A percentile compares a stretch with the other conserved stretches of the same genome.
phyloP scores from a whole-genome alignment of 495 filamentous ascomycete species.

The Darksidea phi region DNA sequence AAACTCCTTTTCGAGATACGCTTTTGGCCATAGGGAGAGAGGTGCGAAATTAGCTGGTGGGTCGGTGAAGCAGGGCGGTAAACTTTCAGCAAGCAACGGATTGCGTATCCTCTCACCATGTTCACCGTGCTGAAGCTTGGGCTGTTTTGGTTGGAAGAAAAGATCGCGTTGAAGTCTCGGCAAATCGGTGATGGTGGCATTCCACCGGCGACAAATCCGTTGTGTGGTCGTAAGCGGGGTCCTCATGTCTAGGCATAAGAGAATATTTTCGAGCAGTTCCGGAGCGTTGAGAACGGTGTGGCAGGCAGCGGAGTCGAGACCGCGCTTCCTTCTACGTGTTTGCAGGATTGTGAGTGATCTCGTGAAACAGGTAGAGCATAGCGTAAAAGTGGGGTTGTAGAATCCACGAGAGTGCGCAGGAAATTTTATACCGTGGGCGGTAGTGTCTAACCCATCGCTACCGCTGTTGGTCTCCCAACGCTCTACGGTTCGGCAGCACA shows the following conservation, averaged over 20 bases:
- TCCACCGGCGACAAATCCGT: not conserved
- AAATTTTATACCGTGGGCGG: no score
- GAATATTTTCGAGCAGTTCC: not conserved
- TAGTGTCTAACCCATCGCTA: no score
- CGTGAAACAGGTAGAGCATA: no score
- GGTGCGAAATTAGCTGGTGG: not conserved
- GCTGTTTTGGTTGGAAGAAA: not conserved
- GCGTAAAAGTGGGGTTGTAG: no score
- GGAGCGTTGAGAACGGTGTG: not conserved
- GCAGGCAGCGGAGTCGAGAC: no score
- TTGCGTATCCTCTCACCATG: not conserved
- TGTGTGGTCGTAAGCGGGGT: not conserved
- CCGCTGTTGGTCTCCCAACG: no score
- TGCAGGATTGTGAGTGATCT: no score
- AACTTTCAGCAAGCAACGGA: not conserved
- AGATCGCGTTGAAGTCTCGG: not conserved
- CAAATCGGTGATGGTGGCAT: not conserved
- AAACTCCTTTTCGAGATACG: no score
- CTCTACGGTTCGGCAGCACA: no score
- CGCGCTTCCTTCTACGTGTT: no score
- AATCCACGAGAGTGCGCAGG: no score
- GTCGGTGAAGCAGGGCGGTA: not conserved
- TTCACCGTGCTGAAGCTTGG: not conserved
- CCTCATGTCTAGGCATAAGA: not conserved
- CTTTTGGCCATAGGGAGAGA: no score